These are phyloP conservation scores for Heliamphora pulchella DNA, from an alignment of 179 eudicot genomes.

Conservation along the genomic window DNA sequence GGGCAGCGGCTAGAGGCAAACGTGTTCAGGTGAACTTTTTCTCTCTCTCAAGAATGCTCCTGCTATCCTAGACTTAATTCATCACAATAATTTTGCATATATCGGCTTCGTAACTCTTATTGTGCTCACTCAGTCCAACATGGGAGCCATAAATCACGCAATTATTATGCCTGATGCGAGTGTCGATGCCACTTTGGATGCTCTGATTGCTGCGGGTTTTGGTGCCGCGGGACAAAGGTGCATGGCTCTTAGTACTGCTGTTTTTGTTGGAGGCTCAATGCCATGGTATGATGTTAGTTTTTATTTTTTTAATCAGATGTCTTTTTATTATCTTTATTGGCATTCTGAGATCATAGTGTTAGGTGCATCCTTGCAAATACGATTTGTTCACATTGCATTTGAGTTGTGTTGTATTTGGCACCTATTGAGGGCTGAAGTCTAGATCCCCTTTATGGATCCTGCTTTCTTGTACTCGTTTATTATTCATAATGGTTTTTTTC, in stretches of 20 bases:
- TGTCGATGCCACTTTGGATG: constrained; percentile 51
- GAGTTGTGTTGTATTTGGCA: not conserved
- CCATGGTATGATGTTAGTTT: constrained; percentile 37
- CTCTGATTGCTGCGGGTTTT: constrained; percentile 65
- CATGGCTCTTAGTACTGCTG: constrained; percentile 61
- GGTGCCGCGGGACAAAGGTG: constrained; percentile 78
- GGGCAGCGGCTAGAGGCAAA: constrained; percentile 68
- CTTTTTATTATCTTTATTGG: not conserved
- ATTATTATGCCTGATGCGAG: constrained; percentile 75
- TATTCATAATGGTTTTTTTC: not conserved
- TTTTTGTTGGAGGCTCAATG: constrained; percentile 60
- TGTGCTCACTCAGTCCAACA: constrained; percentile 37
- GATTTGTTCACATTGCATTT: not conserved
- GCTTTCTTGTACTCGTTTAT: not conserved
- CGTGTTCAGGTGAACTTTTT: constrained; percentile 54
- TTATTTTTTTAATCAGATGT: not conserved
- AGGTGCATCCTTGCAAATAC: not conserved
- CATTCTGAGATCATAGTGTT: not conserved
- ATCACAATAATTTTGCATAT: not conserved
- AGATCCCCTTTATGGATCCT: not conserved
- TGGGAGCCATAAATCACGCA: constrained; percentile 77
- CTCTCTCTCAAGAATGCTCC: not conserved
- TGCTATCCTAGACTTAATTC: not conserved
- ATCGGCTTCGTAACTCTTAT: not conserved
- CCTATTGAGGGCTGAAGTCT: not conserved